These are phyloP conservation scores for Diplodia mutila DNA, from an alignment of 2,329 filamentous ascomycete species.

Conservation along the genomic window DNA sequence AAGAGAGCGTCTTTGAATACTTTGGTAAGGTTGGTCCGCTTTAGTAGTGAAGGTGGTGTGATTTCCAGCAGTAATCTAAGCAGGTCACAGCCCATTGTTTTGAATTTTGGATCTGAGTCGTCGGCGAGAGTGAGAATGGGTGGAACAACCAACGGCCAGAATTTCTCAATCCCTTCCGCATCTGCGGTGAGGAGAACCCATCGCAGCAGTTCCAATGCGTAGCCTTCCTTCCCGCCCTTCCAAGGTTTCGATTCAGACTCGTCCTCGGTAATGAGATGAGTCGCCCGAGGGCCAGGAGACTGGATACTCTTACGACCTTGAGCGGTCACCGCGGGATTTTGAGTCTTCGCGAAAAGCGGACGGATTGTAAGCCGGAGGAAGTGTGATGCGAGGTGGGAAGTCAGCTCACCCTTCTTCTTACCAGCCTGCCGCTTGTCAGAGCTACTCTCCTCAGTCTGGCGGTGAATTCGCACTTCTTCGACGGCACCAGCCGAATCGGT, in stretches of 20 bases:
- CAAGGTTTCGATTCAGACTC: constrained; percentile 59
- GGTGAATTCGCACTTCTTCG: constrained; percentile 46
- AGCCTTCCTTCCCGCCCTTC: constrained; percentile 58
- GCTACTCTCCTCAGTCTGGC: constrained; percentile 30
- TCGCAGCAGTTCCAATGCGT: constrained; percentile 60
- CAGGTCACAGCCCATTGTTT: constrained; percentile 60
- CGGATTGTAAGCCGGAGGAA: constrained; percentile 68
- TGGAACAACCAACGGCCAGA: constrained; percentile 73
- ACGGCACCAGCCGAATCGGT: constrained; percentile 59
- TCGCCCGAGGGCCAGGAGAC: constrained; percentile 38
- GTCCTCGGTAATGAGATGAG: constrained; percentile 39
- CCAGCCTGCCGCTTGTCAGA: constrained; percentile 24
- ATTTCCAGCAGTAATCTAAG: constrained; percentile 59
- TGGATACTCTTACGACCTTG: constrained; percentile 59
- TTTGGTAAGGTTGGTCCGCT: constrained; percentile 65
- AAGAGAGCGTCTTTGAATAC: constrained; percentile 72
- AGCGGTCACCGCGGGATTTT: constrained; percentile 51
- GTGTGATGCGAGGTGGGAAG: constrained; percentile 53
- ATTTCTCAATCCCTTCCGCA: constrained; percentile 57
- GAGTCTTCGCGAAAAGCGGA: constrained; percentile 60
- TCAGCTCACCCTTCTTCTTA: constrained; percentile 53
- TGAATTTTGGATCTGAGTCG: constrained; percentile 59
- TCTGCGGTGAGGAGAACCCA: constrained; percentile 61
- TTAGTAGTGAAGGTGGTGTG: constrained; percentile 59
- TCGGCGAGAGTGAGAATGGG: constrained; percentile 71